phyloP scores from a whole-genome alignment of 306 rosid species.

The Canavalia ensiformis region DNA sequence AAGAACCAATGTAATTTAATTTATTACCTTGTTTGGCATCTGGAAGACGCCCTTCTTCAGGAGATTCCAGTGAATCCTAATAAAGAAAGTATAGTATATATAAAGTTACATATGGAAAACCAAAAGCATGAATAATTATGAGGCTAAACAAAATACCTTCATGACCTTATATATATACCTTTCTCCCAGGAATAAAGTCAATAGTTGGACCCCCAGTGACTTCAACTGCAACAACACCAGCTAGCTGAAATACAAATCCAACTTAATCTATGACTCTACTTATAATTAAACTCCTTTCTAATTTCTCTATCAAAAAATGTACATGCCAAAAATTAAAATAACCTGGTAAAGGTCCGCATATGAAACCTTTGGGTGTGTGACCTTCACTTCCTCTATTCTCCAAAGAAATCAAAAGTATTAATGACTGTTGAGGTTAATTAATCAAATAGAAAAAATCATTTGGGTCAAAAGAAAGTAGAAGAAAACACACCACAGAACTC shows the following conservation, averaged over 20 bases:
- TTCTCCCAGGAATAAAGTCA: slow-evolving; percentile 81
- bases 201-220: slow-evolving; percentile 92
- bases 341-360: slow-evolving; percentile 94
- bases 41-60: slow-evolving; percentile 87
- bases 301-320: neutral
- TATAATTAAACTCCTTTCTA: neutral
- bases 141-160: slow-evolving; percentile 12
- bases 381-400: slow-evolving; percentile 77
- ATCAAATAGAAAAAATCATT: neutral
- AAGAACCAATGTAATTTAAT: neutral
- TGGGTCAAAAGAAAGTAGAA: neutral
- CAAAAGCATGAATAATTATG: neutral
- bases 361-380: slow-evolving; percentile 67
- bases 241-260: slow-evolving; percentile 65
- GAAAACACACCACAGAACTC: slow-evolving; percentile 69
- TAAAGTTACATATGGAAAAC: slow-evolving; percentile 8
- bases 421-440: neutral
- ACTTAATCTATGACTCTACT: slow-evolving; percentile 18
- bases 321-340: slow-evolving; percentile 20
- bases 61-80: slow-evolving; percentile 70
- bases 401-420: slow-evolving; percentile 36
- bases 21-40: slow-evolving; percentile 77
- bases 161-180: slow-evolving; percentile 51
- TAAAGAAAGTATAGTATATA: slow-evolving; percentile 22
- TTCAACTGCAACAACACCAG: slow-evolving; percentile 94